Evolutionary conservation across 2,329 filamentous ascomycete genomes (phyloP), one percentile per base, ranked within the genome.

Genomic region (Fonsecaea monophora): DNA sequence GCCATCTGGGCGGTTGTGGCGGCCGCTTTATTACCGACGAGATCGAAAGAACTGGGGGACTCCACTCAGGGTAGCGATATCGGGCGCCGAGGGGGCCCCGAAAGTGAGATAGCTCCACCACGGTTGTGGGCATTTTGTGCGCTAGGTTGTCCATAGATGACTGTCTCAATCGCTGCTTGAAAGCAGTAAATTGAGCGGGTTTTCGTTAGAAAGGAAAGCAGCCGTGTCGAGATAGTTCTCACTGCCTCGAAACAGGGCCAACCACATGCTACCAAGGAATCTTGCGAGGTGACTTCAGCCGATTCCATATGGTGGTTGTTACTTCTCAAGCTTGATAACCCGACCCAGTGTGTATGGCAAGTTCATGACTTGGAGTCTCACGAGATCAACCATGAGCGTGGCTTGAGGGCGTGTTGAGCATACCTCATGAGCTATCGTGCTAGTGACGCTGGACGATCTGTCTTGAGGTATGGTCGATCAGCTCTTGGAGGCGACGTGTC

Each of bases 41-140:
- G n/a, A 8, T 35, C 34, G 4, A 34, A 8, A 55, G 13, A 1
- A 55, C 21, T 7, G 13, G 30, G 35, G n/a, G 10, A 13, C 37
- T 40, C 21, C 34, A 37, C 55, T 15, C 13, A 40, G n/a, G 4
- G 15, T 18, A 34, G 57, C 57, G 57, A 60, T 60, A 60, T 60
- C 57, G 57, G 57, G 38, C 32, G 32, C 56, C 18, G 42, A 30
- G 38, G 56, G 56, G 18, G 12, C 15, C 40, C 15, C 4, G 38
- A 30, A 2, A 34, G 25, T 25, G 25, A 25, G 25, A 25, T 25
- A 2, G 25, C 25, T 40, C 55, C 8, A 38, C 35, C 25, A 25
- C 25, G 25, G 25, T 25, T 25, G 25, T 25, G 25, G 55, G 37
- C 18, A 21, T 10, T 40, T 25, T 21, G 34, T n/a, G 25, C 25